Conservation (phyloP, 1,284 basidiomycete genomes). For the Apiotrichum sp. region DNA sequence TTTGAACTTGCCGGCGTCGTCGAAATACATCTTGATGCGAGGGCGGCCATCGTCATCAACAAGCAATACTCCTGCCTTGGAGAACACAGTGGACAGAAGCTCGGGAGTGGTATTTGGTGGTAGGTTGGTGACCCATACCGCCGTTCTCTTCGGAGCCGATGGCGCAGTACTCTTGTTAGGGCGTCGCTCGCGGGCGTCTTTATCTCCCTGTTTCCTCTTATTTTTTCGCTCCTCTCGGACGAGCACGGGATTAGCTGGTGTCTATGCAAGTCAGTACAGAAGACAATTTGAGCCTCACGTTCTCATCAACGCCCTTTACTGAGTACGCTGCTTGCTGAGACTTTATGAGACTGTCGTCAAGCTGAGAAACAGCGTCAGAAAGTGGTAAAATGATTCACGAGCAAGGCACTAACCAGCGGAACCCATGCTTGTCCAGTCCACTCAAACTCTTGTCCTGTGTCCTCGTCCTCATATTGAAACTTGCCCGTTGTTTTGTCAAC, state of each 20-base stretch:
- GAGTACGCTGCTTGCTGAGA: slow-evolving; percentile 90
- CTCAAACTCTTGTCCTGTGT: slow-evolving; percentile 74
- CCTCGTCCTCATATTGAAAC: slow-evolving; percentile 84
- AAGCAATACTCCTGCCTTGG: slow-evolving; percentile 84
- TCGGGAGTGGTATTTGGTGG: slow-evolving; percentile 69
- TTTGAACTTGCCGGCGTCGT: slow-evolving; percentile 81
- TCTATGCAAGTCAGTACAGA: slow-evolving; percentile 48
- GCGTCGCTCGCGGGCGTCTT: slow-evolving; percentile 50
- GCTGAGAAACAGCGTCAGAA: slow-evolving; percentile 35
- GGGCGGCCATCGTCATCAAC: slow-evolving; percentile 81
- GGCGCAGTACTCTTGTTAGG: slow-evolving; percentile 44
- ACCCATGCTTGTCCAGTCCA: slow-evolving; percentile 75
- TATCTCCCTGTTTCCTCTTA: slow-evolving; percentile 54
- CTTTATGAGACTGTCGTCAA: slow-evolving; percentile 73
- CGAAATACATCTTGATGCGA: slow-evolving; percentile 89
- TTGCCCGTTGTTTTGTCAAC: slow-evolving; percentile 65
- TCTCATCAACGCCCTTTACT: slow-evolving; percentile 81
- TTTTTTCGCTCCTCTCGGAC: slow-evolving; percentile 56
- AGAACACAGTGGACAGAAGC: slow-evolving; percentile 75
- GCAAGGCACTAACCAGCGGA: slow-evolving; percentile 60
- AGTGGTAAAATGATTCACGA: background rate
- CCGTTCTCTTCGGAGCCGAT: slow-evolving; percentile 63
- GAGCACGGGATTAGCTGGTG: slow-evolving; percentile 73
- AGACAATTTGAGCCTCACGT: slow-evolving; percentile 52
- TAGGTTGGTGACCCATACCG: slow-evolving; percentile 82